These are phyloP conservation scores for Mollisia scopiformis DNA, from an alignment of 2,329 filamentous ascomycete species.

Conservation along the genomic window DNA sequence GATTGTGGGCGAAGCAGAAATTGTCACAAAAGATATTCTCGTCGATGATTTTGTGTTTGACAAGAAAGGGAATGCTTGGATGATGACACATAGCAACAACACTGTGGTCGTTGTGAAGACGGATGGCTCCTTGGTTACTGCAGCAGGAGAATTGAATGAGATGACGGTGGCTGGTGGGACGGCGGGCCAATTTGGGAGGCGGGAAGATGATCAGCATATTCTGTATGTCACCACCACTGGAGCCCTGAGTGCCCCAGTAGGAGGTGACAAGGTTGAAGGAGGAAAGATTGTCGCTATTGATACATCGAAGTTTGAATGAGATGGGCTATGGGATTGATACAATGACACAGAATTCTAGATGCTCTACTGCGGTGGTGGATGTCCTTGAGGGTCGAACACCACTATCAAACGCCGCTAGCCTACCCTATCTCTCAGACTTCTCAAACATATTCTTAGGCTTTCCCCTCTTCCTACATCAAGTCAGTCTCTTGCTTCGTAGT, in stretches of 20 bases:
- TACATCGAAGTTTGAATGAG: conserved; percentile 1
- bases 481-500: no score
- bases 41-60: conserved; percentile 20
- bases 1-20: background rate
- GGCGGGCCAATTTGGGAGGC: conserved; percentile 23
- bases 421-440: no score
- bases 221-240: conserved; percentile 27
- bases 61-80: conserved; percentile 21
- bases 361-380: no score
- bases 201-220: conserved; percentile 14
- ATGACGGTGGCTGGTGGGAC: conserved; percentile 23
- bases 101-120: conserved; percentile 11
- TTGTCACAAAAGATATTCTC: background rate
- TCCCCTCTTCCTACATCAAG: no score
- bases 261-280: conserved; percentile 22
- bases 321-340: no score
- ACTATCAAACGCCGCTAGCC: no score
- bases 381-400: no score
- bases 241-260: conserved; percentile 18
- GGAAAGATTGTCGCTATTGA: conserved; percentile 26
- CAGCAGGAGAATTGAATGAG: conserved; percentile 13
- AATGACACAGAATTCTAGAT: no score
- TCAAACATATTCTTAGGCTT: no score
- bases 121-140: conserved; percentile 1
- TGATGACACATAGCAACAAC: conserved; percentile 12